Base-by-base conservation (phyloP, 192 early-diverging fungal genomes). In the Linnemannia schmuckeri region DNA sequence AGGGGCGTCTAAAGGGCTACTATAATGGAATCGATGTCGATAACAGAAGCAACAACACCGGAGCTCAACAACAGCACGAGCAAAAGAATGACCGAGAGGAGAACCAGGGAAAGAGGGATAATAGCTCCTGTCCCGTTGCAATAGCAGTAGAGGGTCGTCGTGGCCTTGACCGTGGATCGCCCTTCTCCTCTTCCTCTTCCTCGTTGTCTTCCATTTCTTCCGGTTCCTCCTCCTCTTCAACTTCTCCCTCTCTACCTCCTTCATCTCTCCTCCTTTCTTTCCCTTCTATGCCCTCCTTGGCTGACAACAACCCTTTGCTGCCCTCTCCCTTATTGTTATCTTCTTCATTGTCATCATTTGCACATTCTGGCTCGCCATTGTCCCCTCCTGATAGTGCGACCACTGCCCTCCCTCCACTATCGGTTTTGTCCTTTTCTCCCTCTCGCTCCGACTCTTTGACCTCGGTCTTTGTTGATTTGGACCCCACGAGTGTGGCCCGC, bases 371-470 rank as follows among this genome's bases (percentile, higher is more conserved):
- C 5, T 20, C 33, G 8, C 79, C 79, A 18, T 69, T 81, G 18
- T 81, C 79, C 9, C 79, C 79, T 30, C 79, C 73, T 66, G 73
- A 72, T 35, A 81, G 79, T 54, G 73, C 80, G 27, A 76, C 74
- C 54, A 71, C 70, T 12, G 37, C 80, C 13, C 37, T 44, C 54
- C 47, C 80, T 24, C 74, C 80, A 68, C 40, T 63, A 10, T 75
- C 80, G 10, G 74, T 72, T 49, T 35, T 76, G 6, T 75, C 80
- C 46, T 27, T 15, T 46, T 12, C 24, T 10, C 55, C 27, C 61
- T 66, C 27, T 30, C 27, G 12, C 30, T 15, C n/a, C 61, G 33
- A 41, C 70, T 42, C 24, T 42, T n/a, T 42, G 70, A 41, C 38
- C 70, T 40, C 40, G 49, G 49, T 6, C 9, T 22, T 1, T 35